A percentile compares a stretch with the other conserved stretches of the same genome.
Evolutionary conservation across 2,329 filamentous ascomycete genomes (phyloP).

Genomic region (Cercospora sp.): DNA sequence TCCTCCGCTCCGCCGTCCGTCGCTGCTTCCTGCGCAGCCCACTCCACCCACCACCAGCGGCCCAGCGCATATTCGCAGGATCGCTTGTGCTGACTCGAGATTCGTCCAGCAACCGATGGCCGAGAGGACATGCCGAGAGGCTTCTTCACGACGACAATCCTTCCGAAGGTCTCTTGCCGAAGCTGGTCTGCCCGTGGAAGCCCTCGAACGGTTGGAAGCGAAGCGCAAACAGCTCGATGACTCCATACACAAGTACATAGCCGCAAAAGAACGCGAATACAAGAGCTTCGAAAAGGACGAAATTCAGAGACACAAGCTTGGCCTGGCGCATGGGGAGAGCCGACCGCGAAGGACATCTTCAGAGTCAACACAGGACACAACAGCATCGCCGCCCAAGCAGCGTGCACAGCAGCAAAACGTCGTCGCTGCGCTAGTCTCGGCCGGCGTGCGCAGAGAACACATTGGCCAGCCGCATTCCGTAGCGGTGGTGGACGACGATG

Average conservation of each 20-base stretch:
- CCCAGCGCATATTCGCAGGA: neutral
- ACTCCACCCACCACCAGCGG: neutral
- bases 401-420: constrained; percentile 22
- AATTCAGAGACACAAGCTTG: constrained; percentile 26
- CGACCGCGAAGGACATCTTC: constrained; percentile 19
- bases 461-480: constrained; percentile 25
- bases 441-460: constrained; percentile 27
- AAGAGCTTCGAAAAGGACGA: constrained; percentile 41
- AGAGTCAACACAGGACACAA: constrained; percentile 18
- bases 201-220: constrained; percentile 38
- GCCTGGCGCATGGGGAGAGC: constrained; percentile 12
- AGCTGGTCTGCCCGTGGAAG: constrained; percentile 34
- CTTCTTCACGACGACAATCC: constrained; percentile 25
- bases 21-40: neutral
- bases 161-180: constrained; percentile 28
- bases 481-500: constrained; percentile 24
- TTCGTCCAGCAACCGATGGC: constrained; percentile 24
- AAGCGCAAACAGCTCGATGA: constrained; percentile 43
- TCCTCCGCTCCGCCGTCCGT: neutral
- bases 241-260: constrained; percentile 43
- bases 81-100: constrained; percentile 2
- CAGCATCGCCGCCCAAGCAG: constrained; percentile 16
- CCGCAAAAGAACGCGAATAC: constrained; percentile 42
- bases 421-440: constrained; percentile 30
- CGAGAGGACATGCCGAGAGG: constrained; percentile 24